Evolutionary conservation across 2,329 filamentous ascomycete genomes (phyloP).

Genomic region (Talaromyces amestolkiae): DNA sequence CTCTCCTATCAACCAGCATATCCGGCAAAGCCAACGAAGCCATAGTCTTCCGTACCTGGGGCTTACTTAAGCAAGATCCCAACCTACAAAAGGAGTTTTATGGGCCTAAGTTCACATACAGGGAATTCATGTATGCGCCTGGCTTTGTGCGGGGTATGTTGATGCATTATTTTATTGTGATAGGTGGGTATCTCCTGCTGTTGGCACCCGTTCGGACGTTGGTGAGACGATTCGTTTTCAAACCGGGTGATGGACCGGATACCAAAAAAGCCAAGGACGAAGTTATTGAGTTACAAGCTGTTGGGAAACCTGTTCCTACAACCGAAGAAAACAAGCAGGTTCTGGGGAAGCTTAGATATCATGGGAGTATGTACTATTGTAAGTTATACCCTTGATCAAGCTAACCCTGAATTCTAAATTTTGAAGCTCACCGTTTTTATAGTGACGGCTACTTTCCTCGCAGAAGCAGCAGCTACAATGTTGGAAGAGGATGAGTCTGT

Average conservation of each 20-base stretch:
- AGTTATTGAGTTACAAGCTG: neutral
- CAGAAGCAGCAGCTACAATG: neutral
- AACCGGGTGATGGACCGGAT: neutral
- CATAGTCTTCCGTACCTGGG: constrained; percentile 6
- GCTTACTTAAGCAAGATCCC: neutral
- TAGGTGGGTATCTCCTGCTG: neutral
- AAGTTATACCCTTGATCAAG: neutral
- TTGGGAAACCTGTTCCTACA: neutral
- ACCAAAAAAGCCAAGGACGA: neutral
- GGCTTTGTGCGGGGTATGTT: constrained; percentile 6
- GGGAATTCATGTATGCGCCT: constrained; percentile 5
- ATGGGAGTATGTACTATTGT: constrained; percentile 8
- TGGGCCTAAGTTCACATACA: neutral
- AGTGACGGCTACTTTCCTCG: neutral
- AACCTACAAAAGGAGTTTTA: neutral
- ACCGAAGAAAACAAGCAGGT: neutral
- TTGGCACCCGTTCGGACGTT: neutral
- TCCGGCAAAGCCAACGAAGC: constrained; percentile 4
- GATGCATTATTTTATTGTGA: constrained; percentile 3
- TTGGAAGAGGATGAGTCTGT: neutral
- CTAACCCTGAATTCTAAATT: neutral
- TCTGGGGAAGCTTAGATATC: constrained; percentile 5
- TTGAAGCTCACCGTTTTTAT: neutral
- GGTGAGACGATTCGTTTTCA: neutral
- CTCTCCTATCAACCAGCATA: constrained; percentile 3